phyloP scores from a whole-genome alignment of 495 filamentous ascomycete species.

The Penicillium alfredii region DNA sequence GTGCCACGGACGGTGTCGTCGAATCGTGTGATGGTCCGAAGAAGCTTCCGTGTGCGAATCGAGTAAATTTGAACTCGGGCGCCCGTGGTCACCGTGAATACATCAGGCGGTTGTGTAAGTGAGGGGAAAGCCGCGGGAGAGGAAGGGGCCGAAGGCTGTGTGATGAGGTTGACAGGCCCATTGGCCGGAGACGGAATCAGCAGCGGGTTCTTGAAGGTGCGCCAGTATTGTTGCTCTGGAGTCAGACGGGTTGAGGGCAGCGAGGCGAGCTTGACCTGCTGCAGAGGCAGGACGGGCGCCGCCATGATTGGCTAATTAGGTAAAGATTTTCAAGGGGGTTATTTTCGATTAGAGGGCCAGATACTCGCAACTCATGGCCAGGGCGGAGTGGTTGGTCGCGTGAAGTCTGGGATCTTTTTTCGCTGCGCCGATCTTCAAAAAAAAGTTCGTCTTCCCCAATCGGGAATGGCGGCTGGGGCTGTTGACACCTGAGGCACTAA shows the following conservation, averaged over 20 bases:
- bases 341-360: conserved; percentile 1
- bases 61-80: conserved; percentile 90
- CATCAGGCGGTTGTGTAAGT: conserved; percentile 52
- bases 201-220: conserved; percentile 81
- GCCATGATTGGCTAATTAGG: conserved; percentile 56
- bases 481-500: conserved; percentile 12
- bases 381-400: neutral
- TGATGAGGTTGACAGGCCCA: conserved; percentile 81
- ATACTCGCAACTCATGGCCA: conserved; percentile 7
- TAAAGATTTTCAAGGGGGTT: neutral
- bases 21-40: conserved; percentile 90
- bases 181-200: conserved; percentile 80
- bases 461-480: conserved; percentile 20
- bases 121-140: conserved; percentile 42
- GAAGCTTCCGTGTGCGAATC: conserved; percentile 75
- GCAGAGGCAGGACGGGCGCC: conserved; percentile 74
- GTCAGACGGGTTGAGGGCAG: conserved; percentile 50
- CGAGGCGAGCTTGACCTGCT: conserved; percentile 73
- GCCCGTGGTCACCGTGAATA: conserved; percentile 88
- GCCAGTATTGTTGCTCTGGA: conserved; percentile 93
- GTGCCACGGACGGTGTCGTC: conserved; percentile 81
- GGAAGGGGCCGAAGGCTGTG: conserved; percentile 57
- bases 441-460: conserved; percentile 23
- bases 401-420: conserved; percentile 27
- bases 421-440: conserved; percentile 31